phyloP scores from a whole-genome alignment of 805 yeast genomes.

The Zygoascus bituminiphila region DNA sequence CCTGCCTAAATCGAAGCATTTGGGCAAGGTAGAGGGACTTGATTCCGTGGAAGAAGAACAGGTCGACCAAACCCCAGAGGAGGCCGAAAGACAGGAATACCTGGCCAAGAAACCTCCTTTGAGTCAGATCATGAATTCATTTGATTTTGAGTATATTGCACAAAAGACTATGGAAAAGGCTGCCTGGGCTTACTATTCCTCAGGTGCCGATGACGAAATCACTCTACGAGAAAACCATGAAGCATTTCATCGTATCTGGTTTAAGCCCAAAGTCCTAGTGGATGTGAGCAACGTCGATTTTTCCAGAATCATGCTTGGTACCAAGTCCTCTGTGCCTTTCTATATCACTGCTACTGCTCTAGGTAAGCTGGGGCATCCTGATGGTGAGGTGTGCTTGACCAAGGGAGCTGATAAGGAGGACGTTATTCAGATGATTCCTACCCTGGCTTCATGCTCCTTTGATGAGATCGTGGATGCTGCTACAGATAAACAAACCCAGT shows the following conservation, averaged over 20 bases:
- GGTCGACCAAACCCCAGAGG: constrained; percentile 28
- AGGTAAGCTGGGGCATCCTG: constrained; percentile 86
- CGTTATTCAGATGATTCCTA: constrained; percentile 85
- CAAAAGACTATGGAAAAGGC: constrained; percentile 62
- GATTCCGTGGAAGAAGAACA: constrained; percentile 7
- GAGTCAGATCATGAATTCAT: constrained; percentile 60
- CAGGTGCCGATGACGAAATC: constrained; percentile 90
- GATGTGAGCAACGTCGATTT: constrained; percentile 71
- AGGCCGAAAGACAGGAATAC: constrained; percentile 35
- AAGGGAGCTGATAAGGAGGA: constrained; percentile 68
- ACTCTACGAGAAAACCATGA: constrained; percentile 83
- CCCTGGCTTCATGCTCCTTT: constrained; percentile 79
- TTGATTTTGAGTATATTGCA: constrained; percentile 85
- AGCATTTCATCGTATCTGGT: constrained; percentile 81
- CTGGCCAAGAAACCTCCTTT: constrained; percentile 57
- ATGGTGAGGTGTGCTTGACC: constrained; percentile 83
- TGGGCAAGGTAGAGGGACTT: constrained; percentile 41
- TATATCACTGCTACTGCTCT: constrained; percentile 89
- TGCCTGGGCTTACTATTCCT: constrained; percentile 91
- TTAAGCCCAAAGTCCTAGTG: constrained; percentile 74
- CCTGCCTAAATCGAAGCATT: constrained; percentile 48
- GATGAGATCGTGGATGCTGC: constrained; percentile 77
- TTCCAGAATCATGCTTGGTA: constrained; percentile 69
- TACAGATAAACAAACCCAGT: constrained; percentile 59
- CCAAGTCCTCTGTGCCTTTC: constrained; percentile 63